Percentiles rank a stretch among this genome's conserved stretches.
Conservation (phyloP, 2,329 filamentous ascomycete species). For the Penicillium sp. region DNA sequence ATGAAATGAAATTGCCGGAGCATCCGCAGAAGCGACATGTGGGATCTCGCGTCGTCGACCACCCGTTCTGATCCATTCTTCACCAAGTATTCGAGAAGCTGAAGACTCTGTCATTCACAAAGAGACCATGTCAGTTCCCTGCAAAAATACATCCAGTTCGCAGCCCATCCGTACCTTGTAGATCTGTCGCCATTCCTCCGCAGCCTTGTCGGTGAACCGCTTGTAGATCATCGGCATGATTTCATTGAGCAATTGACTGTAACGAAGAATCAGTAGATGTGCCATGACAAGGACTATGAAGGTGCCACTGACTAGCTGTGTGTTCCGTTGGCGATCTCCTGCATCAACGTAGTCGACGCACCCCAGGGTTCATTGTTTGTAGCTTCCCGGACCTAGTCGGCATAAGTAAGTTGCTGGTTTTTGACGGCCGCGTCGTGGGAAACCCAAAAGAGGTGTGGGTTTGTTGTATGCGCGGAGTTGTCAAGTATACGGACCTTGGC, state of each 20-base stretch:
- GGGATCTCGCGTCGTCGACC: constrained; percentile 92
- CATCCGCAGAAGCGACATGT: constrained; percentile 96
- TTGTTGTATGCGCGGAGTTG: constrained; percentile 9
- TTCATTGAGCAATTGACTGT: constrained; percentile 90
- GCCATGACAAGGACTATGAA: constrained; percentile 3
- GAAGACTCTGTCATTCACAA: constrained; percentile 57
- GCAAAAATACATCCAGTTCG: background rate
- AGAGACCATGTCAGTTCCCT: constrained; percentile 3
- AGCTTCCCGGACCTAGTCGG: constrained; percentile 78
- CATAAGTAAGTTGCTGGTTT: constrained; percentile 19
- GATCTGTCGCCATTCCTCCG: constrained; percentile 98
- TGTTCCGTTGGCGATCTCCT: constrained; percentile 96
- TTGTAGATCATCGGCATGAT: constrained; percentile 99
- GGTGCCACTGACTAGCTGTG: constrained; percentile 81
- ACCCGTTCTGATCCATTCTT: constrained; percentile 98
- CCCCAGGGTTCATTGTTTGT: constrained; percentile 99
- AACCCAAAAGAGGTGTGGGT: background rate
- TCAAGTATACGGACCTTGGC: constrained; percentile 50
- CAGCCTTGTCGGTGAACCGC: constrained; percentile 95
- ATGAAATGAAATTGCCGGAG: constrained; percentile 97
- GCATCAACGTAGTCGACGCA: constrained; percentile 78
- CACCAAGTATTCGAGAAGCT: constrained; percentile 93
- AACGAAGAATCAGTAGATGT: constrained; percentile 12
- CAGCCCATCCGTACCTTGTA: constrained; percentile 67
- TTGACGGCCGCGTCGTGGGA: background rate